phyloP scores from a whole-genome alignment of 495 filamentous ascomycete species.

The Durotheca rogersii region DNA sequence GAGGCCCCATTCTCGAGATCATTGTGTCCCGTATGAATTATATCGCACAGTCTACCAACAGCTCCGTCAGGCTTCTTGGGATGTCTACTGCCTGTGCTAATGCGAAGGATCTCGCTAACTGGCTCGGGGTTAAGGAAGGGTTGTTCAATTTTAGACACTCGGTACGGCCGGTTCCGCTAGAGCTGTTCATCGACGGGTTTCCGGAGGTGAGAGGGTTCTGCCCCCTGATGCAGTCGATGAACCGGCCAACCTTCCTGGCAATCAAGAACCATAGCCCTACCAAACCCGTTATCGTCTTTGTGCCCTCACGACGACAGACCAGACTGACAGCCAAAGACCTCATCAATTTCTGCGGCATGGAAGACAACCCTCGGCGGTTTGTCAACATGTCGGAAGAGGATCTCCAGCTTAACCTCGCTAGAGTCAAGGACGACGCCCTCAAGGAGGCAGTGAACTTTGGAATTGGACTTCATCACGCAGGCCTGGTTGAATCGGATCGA shows the following conservation, averaged over 20 bases:
- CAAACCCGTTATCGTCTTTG: conserved; percentile 98
- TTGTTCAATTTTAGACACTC: conserved; percentile 98
- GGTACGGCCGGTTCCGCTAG: conserved; percentile 92
- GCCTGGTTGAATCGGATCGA: conserved; percentile 90
- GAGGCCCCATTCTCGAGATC: conserved; percentile 96
- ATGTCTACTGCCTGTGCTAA: conserved; percentile 99
- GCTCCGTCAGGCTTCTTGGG: conserved; percentile 83
- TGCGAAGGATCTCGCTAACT: conserved; percentile 89
- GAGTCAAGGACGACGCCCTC: conserved; percentile 90
- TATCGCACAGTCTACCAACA: conserved; percentile 89
- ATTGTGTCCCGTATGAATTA: conserved; percentile 99
- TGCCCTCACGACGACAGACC: conserved; percentile 92
- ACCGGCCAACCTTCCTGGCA: conserved; percentile 91
- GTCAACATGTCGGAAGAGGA: conserved; percentile 93
- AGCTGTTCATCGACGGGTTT: conserved; percentile 97
- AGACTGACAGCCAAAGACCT: conserved; percentile 91
- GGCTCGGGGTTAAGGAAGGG: conserved; percentile 96
- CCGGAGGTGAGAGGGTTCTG: conserved; percentile 94
- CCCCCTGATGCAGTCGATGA: conserved; percentile 98
- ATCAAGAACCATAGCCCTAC: conserved; percentile 94
- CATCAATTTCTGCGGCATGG: conserved; percentile 97
- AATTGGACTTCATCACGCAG: conserved; percentile 95
- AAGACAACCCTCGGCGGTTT: conserved; percentile 93
- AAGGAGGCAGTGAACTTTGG: conserved; percentile 92
- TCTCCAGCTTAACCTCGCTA: conserved; percentile 73